phyloP scores from a whole-genome alignment of 2,329 filamentous ascomycete species.

The Ceratocystis smalleyi region DNA sequence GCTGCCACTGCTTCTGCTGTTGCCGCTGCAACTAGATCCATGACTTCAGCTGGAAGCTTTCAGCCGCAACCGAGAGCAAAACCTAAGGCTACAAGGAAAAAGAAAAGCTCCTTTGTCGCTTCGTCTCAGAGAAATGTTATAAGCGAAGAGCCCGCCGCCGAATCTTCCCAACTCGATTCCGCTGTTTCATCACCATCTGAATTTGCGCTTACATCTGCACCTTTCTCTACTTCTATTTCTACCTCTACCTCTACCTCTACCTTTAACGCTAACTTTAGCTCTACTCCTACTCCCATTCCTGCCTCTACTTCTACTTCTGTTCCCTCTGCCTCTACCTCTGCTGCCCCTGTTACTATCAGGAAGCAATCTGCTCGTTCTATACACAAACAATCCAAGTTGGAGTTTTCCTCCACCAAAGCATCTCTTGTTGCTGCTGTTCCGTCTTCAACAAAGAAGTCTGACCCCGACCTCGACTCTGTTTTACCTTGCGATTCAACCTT shows the following conservation, averaged over 20 bases:
- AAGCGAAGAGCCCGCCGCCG: slow-evolving; percentile 12
- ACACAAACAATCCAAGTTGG: slow-evolving; percentile 12
- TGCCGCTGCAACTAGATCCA: neutral
- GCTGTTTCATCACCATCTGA: slow-evolving; percentile 7
- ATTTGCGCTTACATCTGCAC: neutral
- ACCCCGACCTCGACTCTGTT: neutral
- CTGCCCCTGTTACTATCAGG: neutral
- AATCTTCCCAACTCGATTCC: slow-evolving; percentile 1
- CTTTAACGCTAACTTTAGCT: neutral
- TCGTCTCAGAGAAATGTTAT: slow-evolving; percentile 12
- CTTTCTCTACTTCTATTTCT: neutral
- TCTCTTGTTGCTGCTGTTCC: slow-evolving; percentile 1
- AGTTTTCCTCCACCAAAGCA: slow-evolving; percentile 12
- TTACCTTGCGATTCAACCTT: neutral
- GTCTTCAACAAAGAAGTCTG: neutral
- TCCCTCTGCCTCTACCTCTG: neutral
- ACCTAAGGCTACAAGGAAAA: neutral
- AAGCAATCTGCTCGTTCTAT: neutral
- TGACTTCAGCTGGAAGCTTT: neutral
- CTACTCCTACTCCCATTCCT: neutral
- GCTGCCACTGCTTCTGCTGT: neutral
- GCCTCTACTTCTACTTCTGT: neutral
- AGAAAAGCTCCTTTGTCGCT: neutral
- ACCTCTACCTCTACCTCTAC: neutral
- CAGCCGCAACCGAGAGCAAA: slow-evolving; percentile 2